These are phyloP conservation scores for Melampsora americana DNA, from an alignment of 1,284 basidiomycete species.

Conservation along the genomic window DNA sequence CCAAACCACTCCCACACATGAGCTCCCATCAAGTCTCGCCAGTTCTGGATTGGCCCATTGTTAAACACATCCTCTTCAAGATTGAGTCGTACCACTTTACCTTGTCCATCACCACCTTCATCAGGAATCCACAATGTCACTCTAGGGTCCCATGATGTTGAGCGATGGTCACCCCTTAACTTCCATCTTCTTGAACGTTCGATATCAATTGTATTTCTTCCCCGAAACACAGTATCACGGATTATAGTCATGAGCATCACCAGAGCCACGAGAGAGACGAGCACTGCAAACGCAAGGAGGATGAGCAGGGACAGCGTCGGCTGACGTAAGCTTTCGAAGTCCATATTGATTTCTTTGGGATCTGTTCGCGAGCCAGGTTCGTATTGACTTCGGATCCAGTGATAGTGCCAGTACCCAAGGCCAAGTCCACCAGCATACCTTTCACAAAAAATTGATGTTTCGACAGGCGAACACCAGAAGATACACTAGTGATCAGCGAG, in stretches of 20 bases:
- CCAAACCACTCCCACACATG: conserved; percentile 34
- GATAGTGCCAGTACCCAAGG: conserved; percentile 32
- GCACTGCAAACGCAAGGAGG: not conserved
- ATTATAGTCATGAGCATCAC: conserved; percentile 16
- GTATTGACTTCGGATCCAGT: not conserved
- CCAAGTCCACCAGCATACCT: conserved; percentile 25
- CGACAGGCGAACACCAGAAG: not conserved
- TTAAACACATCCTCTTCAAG: conserved; percentile 17
- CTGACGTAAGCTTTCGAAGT: not conserved
- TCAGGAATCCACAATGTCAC: conserved; percentile 27
- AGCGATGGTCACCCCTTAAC: not conserved
- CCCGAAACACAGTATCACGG: conserved; percentile 3
- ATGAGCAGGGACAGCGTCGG: conserved; percentile 19
- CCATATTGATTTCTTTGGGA: not conserved
- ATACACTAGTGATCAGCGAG: not conserved
- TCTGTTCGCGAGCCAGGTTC: not conserved
- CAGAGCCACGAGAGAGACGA: conserved; percentile 12
- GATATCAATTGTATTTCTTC: conserved; percentile 19
- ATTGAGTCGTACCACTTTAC: conserved; percentile 27
- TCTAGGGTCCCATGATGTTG: conserved; percentile 10
- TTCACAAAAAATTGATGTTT: not conserved
- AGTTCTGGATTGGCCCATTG: not conserved
- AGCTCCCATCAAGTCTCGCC: conserved; percentile 16
- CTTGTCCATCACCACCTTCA: not conserved
- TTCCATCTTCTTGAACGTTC: conserved; percentile 14